These are phyloP conservation scores for Backusella luteola DNA, from an alignment of 192 early-diverging fungal species.

Conservation along the genomic window DNA sequence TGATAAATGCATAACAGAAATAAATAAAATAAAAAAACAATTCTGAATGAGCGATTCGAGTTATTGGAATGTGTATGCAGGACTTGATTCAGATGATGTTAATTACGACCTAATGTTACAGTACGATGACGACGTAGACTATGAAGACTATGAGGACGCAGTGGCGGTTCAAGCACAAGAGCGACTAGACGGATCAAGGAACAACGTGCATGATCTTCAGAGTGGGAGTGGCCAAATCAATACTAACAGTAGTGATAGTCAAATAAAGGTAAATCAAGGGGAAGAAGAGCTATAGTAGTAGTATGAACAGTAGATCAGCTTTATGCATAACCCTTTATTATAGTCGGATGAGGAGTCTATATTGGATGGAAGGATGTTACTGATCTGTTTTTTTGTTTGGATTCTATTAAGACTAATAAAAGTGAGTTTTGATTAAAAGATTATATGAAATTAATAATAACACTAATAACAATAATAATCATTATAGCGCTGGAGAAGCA, in stretches of 20 bases:
- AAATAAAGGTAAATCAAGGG: background rate
- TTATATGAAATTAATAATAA: background rate
- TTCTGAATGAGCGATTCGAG: background rate
- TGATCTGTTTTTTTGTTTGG: background rate
- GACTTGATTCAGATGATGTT: background rate
- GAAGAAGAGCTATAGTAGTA: background rate
- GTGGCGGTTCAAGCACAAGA: slow-evolving; percentile 2
- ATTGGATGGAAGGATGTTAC: background rate
- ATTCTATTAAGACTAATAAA: slow-evolving; percentile 1
- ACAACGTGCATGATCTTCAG: background rate
- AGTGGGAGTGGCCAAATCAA: background rate
- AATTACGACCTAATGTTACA: background rate
- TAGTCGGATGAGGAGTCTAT: slow-evolving; percentile 3
- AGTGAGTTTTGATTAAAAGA: background rate
- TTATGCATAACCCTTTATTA: slow-evolving; percentile 3
- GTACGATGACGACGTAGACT: background rate
- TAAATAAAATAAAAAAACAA: background rate
- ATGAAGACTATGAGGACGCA: slow-evolving; percentile 1
- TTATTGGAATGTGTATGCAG: background rate
- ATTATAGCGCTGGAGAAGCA: background rate
- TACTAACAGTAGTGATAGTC: background rate
- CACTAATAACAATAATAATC: background rate
- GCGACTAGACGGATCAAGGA: background rate
- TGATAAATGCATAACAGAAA: background rate
- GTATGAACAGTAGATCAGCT: background rate